Evolutionary conservation across 2,329 filamentous ascomycete species (phyloP).

Genomic region (Diaporthe amygdali): DNA sequence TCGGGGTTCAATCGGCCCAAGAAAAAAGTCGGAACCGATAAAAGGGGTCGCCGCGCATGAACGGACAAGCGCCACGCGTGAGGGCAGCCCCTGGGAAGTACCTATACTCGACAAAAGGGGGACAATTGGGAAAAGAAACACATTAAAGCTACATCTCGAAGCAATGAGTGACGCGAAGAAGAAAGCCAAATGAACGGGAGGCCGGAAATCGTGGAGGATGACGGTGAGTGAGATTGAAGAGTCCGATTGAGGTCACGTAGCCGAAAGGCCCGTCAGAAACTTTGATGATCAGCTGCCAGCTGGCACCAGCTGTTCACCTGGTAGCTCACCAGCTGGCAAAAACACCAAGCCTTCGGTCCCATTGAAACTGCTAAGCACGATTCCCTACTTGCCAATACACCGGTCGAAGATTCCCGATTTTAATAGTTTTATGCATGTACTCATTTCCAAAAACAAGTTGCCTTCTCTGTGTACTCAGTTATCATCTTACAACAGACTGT

Average conservation of each 20-base stretch:
- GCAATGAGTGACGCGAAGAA: conserved; percentile 1
- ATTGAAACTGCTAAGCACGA: neutral
- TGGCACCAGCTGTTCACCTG: accelerated
- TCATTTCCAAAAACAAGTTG: too few relatives aligned
- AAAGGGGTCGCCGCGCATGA: conserved; percentile 19
- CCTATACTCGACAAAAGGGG: neutral
- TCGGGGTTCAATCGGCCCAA: conserved; percentile 7
- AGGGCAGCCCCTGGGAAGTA: neutral
- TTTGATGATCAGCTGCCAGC: neutral
- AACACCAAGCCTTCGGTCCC: neutral
- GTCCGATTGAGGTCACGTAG: conserved; percentile 7
- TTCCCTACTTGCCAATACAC: neutral
- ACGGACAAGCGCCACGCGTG: neutral
- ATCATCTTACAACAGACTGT: too few relatives aligned
- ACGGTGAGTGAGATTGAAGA: conserved; percentile 1
- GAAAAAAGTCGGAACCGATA: conserved; percentile 8
- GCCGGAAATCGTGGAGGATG: neutral
- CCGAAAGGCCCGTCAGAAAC: conserved; percentile 11
- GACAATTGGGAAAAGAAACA: neutral
- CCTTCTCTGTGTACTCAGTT: too few relatives aligned
- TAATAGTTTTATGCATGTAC: too few relatives aligned
- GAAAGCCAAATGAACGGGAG: neutral
- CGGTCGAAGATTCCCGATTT: too few relatives aligned
- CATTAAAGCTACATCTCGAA: conserved; percentile 8
- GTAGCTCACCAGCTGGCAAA: neutral